A percentile compares a stretch with the other conserved stretches of the same genome.
phyloP scores from a whole-genome alignment of 2,329 filamentous ascomycete species.

The Colletotrichum neosansevieriae region DNA sequence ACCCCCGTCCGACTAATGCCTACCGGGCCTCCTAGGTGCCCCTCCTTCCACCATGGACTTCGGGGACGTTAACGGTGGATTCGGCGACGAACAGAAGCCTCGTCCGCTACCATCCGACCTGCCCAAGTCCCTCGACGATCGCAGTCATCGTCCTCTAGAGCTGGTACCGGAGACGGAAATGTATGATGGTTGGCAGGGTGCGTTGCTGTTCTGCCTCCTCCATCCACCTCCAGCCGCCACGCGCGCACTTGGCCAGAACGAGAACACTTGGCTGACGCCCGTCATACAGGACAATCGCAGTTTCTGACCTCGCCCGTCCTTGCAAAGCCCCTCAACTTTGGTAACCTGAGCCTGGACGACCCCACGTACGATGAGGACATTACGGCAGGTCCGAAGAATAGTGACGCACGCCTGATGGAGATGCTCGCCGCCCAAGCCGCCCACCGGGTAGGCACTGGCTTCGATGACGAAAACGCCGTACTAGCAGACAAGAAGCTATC shows the following conservation, averaged over 20 bases:
- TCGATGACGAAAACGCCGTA: constrained; percentile 84
- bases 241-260: not conserved
- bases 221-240: constrained; percentile 3
- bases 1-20: constrained; percentile 35
- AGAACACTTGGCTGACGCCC: constrained; percentile 14
- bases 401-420: constrained; percentile 89
- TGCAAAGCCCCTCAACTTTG: constrained; percentile 86
- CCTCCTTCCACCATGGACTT: constrained; percentile 69
- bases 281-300: constrained; percentile 84
- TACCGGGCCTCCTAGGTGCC: constrained; percentile 45
- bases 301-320: constrained; percentile 89
- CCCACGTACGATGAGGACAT: constrained; percentile 74
- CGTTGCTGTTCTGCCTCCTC: constrained; percentile 43
- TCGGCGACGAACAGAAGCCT: constrained; percentile 58
- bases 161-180: constrained; percentile 89
- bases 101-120: constrained; percentile 82
- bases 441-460: constrained; percentile 78
- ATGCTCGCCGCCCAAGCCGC: constrained; percentile 97
- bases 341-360: constrained; percentile 85
- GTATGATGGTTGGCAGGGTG: constrained; percentile 98
- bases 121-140: constrained; percentile 91
- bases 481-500: constrained; percentile 80
- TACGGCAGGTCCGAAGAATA: constrained; percentile 73
- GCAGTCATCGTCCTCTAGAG: constrained; percentile 74
- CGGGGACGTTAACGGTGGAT: constrained; percentile 60